Evolutionary conservation across 176 grass and related monocot genomes (phyloP).

Genomic region (Oryza australiensis): DNA sequence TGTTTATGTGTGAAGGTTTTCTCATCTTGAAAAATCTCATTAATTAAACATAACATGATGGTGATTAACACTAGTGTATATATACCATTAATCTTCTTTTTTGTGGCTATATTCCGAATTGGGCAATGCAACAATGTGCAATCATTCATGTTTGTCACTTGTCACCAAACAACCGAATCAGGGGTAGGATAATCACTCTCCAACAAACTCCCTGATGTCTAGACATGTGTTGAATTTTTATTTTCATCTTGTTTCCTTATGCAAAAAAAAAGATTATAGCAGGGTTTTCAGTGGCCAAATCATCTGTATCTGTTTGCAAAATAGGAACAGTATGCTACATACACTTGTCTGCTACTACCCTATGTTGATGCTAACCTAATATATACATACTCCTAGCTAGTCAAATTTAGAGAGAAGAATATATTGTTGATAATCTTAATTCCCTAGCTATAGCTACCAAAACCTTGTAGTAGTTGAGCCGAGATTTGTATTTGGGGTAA

Average conservation of each 20-base stretch:
- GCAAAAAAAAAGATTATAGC: not conserved
- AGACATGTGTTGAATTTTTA: not conserved
- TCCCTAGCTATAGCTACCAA: too few relatives aligned
- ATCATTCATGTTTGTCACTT: not conserved
- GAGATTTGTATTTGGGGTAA: too few relatives aligned
- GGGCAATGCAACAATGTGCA: constrained; percentile 18
- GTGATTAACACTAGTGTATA: not conserved
- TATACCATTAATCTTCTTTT: not conserved
- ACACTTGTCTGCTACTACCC: not conserved
- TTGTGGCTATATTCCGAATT: not conserved
- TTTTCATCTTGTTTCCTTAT: not conserved
- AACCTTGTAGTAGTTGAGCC: too few relatives aligned
- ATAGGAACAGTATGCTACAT: not conserved
- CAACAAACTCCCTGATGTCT: not conserved
- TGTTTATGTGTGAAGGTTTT: too few relatives aligned
- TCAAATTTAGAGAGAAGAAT: too few relatives aligned
- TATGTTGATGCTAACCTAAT: not conserved
- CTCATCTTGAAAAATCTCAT: too few relatives aligned
- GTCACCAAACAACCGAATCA: not conserved
- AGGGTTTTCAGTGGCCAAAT: not conserved
- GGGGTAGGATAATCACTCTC: not conserved
- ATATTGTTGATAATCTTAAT: too few relatives aligned
- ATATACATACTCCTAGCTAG: too few relatives aligned
- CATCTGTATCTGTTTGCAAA: not conserved
- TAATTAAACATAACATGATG: not conserved